A percentile compares a stretch with the other conserved stretches of the same genome.
Conservation (phyloP, 192 early-diverging fungal species). For the Podila clonocystis region DNA sequence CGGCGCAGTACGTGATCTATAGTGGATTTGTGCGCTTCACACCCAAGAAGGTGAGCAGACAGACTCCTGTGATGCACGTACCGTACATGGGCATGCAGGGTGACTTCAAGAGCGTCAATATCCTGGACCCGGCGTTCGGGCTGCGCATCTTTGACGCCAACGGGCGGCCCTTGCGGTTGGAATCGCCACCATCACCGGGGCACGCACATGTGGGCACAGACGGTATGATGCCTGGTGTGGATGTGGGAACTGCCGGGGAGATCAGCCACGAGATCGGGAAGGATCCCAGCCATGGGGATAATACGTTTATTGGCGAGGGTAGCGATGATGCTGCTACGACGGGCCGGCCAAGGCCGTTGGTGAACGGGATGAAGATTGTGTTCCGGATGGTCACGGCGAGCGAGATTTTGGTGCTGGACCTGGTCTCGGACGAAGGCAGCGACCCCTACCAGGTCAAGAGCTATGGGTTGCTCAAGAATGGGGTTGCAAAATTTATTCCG, state of each 20-base stretch:
- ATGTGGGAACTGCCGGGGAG: background rate
- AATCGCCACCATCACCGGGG: too few species aligned
- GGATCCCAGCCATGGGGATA: background rate
- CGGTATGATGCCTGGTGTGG: background rate
- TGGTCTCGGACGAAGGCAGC: slow-evolving; percentile 29
- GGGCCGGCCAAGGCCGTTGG: background rate
- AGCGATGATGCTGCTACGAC: background rate
- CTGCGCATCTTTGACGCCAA: slow-evolving; percentile 32
- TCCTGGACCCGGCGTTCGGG: slow-evolving; percentile 30
- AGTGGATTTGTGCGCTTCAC: slow-evolving; percentile 40
- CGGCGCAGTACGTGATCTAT: slow-evolving; percentile 52
- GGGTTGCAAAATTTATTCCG: slow-evolving; percentile 29
- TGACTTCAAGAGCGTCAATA: slow-evolving; percentile 23
- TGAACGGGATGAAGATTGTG: slow-evolving; percentile 28
- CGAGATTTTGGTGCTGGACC: slow-evolving; percentile 27
- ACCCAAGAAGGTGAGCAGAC: slow-evolving; percentile 3
- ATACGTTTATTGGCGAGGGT: background rate
- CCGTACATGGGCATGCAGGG: slow-evolving; percentile 54
- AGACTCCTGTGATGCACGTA: slow-evolving; percentile 36
- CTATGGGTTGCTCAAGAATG: slow-evolving; percentile 32
- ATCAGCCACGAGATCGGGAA: background rate
- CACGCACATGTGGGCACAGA: slow-evolving; percentile 13
- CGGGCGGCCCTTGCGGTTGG: slow-evolving; percentile 9
- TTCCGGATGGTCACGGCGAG: slow-evolving; percentile 41
- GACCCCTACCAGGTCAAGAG: slow-evolving; percentile 42